These are phyloP conservation scores for Lachancea quebecensis DNA, from an alignment of 805 yeast genomes.

Conservation along the genomic window DNA sequence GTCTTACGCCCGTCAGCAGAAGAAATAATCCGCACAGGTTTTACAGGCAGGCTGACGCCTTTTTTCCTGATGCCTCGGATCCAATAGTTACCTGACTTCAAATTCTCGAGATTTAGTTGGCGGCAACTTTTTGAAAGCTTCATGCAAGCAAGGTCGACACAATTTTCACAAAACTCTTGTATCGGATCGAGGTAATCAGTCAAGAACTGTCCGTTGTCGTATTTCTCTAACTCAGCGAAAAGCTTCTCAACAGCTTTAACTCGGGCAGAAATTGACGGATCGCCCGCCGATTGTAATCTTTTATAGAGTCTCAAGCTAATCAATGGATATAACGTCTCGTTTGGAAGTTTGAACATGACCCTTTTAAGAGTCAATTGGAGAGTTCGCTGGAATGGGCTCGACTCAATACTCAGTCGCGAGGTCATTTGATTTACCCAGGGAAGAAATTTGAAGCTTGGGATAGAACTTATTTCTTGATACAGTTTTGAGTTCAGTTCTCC, in stretches of 20 bases:
- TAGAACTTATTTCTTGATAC: slow-evolving; percentile 28
- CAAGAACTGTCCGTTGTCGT: slow-evolving; percentile 23
- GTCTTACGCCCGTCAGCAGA: slow-evolving; percentile 33
- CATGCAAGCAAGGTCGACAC: slow-evolving; percentile 45
- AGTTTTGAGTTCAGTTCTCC: slow-evolving; percentile 40
- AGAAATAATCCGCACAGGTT: slow-evolving; percentile 35
- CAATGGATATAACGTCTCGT: slow-evolving; percentile 59
- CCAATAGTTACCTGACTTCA: slow-evolving; percentile 55
- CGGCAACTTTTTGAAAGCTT: slow-evolving; percentile 26
- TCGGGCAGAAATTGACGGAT: slow-evolving; percentile 37
- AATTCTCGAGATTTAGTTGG: slow-evolving; percentile 26
- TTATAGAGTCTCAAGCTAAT: slow-evolving; percentile 49
- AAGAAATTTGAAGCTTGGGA: slow-evolving; percentile 58
- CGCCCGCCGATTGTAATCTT: slow-evolving; percentile 28
- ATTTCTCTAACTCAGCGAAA: slow-evolving; percentile 35
- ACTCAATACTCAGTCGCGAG: slow-evolving; percentile 53
- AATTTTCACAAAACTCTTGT: slow-evolving; percentile 43
- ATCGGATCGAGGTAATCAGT: slow-evolving; percentile 37
- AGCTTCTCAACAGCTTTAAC: slow-evolving; percentile 47
- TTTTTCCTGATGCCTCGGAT: slow-evolving; percentile 36
- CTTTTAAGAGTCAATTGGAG: slow-evolving; percentile 42
- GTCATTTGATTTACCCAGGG: slow-evolving; percentile 81
- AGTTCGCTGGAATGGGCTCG: slow-evolving; percentile 46
- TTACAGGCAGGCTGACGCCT: slow-evolving; percentile 63
- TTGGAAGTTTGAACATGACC: slow-evolving; percentile 56